Percentiles rank a stretch among this genome's conserved stretches.
phyloP scores from a whole-genome alignment of 129 eudicot species.

The Rutidosis leptorrhynchoides region DNA sequence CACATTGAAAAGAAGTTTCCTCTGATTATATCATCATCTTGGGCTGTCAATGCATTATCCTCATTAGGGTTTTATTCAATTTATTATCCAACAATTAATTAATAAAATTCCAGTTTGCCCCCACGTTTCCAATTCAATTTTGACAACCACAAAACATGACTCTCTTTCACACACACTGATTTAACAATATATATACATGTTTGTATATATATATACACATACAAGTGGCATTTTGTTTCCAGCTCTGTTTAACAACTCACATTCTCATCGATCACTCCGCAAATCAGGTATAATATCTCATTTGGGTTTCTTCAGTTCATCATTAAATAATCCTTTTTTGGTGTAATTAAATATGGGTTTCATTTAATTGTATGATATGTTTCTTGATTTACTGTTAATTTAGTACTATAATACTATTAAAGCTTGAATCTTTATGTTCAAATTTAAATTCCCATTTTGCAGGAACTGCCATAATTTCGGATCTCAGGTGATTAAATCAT shows the following conservation, averaged over 20 bases:
- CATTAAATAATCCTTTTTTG: background rate
- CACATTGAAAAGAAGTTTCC: constrained; percentile 26
- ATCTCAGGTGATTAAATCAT: constrained; percentile 20
- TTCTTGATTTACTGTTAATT: constrained; percentile 5
- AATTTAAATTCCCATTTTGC: constrained; percentile 24
- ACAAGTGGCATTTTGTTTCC: constrained; percentile 16
- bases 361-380: background rate
- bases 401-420: constrained; percentile 1
- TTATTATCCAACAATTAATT: background rate
- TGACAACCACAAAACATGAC: background rate
- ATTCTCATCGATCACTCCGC: constrained; percentile 40
- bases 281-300: constrained; percentile 31
- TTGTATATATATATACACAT: too few relatives aligned
- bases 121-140: constrained; percentile 1
- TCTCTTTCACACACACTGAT: constrained; percentile 12
- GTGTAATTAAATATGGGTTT: background rate
- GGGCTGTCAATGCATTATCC: constrained; percentile 10
- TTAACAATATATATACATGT: background rate
- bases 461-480: constrained; percentile 32
- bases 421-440: constrained; percentile 10
- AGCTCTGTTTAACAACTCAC: constrained; percentile 6
- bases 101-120: constrained; percentile 16
- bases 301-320: constrained; percentile 8
- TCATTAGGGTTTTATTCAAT: background rate
- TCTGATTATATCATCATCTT: constrained; percentile 17